A percentile compares a stretch with the other conserved stretches of the same genome.
Conservation (phyloP, 2,329 filamentous ascomycete genomes). For the Fusarium chaquense region DNA sequence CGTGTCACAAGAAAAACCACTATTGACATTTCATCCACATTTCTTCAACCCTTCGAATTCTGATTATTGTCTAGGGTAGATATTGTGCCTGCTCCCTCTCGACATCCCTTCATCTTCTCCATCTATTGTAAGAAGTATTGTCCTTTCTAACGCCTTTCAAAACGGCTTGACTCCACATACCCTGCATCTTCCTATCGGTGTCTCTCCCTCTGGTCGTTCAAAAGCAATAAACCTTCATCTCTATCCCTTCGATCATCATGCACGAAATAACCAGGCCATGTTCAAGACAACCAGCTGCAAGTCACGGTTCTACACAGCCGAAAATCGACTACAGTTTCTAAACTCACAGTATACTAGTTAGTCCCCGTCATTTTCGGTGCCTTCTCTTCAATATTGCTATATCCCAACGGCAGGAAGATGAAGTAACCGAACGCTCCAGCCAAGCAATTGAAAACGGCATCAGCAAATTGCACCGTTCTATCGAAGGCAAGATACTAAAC, state of each 20-base stretch:
- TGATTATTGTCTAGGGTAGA: neutral
- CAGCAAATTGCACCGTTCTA: neutral
- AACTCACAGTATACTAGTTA: neutral
- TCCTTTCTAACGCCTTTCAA: constrained; percentile 5
- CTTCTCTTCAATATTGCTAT: neutral
- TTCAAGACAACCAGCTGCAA: constrained; percentile 32
- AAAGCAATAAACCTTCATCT: constrained; percentile 41
- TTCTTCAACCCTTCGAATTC: constrained; percentile 17
- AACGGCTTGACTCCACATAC: constrained; percentile 9
- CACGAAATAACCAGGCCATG: constrained; percentile 24
- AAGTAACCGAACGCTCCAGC: constrained; percentile 14
- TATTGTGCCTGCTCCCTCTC: constrained; percentile 3
- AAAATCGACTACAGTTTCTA: constrained; percentile 2
- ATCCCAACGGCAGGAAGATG: neutral
- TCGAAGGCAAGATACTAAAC: neutral
- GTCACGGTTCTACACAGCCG: constrained; percentile 27
- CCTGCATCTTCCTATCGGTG: constrained; percentile 18
- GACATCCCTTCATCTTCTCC: constrained; percentile 8
- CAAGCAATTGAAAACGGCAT: constrained; percentile 8
- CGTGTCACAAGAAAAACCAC: neutral
- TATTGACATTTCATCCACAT: constrained; percentile 19
- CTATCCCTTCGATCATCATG: constrained; percentile 32
- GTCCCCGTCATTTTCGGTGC: neutral
- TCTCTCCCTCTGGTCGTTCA: constrained; percentile 22
- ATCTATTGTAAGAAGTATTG: constrained; percentile 19